Percentiles rank a stretch among this genome's conserved stretches.
Evolutionary conservation across 805 yeast genomes (phyloP).

Genomic region (Lipomyces anomalus): DNA sequence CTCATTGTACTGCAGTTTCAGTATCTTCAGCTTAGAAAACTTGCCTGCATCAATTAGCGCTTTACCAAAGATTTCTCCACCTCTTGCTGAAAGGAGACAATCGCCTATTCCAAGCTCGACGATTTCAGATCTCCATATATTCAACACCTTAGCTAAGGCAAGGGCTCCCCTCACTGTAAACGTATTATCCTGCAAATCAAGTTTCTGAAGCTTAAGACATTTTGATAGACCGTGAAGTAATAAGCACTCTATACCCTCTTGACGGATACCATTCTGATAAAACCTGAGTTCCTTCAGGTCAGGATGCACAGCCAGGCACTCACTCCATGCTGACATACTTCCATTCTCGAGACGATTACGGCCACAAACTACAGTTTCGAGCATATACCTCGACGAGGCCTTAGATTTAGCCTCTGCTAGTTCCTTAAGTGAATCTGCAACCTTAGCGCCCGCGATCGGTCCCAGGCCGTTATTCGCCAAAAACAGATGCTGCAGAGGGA

Average conservation of each 20-base stretch:
- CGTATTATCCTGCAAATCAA: conserved; percentile 94
- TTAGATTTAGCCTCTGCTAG: conserved; percentile 59
- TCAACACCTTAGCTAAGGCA: conserved; percentile 56
- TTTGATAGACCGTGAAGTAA: conserved; percentile 63
- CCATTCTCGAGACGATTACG: conserved; percentile 96
- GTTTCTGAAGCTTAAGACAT: conserved; percentile 53
- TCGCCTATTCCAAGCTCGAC: conserved; percentile 82
- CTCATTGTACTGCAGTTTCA: conserved; percentile 86
- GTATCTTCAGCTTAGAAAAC: conserved; percentile 44
- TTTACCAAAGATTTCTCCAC: conserved; percentile 52
- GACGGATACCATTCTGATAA: conserved; percentile 97
- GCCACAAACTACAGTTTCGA: conserved; percentile 85
- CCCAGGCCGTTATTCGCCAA: conserved; percentile 97
- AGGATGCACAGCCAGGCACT: conserved; percentile 78
- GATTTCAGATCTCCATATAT: conserved; percentile 56
- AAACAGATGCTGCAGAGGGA: conserved; percentile 76
- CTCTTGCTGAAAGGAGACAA: conserved; percentile 74
- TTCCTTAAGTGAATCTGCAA: conserved; percentile 76
- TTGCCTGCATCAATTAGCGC: conserved; percentile 32
- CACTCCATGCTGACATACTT: conserved; percentile 74
- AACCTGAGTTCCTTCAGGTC: conserved; percentile 62
- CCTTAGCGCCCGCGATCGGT: conserved; percentile 92
- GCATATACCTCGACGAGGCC: conserved; percentile 35
- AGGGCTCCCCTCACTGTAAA: conserved; percentile 65
- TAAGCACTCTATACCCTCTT: conserved; percentile 76